Conservation (phyloP, 345 rosid species). For the Sisymbrium altissimum region DNA sequence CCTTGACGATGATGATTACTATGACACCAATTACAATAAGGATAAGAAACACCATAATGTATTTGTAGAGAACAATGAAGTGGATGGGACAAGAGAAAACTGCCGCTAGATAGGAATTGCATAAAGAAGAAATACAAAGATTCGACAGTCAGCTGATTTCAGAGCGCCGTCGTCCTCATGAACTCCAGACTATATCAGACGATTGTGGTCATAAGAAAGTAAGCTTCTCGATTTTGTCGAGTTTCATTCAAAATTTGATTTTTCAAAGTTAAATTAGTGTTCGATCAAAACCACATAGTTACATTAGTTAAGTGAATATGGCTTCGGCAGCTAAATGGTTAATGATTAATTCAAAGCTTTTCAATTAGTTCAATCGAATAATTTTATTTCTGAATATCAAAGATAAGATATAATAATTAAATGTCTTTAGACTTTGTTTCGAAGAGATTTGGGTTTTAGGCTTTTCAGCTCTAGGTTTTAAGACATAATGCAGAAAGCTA, state of each 20-base stretch:
- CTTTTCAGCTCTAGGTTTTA: background rate
- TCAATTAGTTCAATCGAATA: background rate
- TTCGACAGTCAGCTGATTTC: constrained; percentile 52
- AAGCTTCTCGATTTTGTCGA: background rate
- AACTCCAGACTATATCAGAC: constrained; percentile 52
- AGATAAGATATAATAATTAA: no score
- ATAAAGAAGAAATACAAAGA: no score
- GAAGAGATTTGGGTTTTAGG: background rate
- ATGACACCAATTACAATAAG: no score
- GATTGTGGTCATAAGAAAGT: constrained; percentile 61
- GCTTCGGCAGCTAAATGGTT: background rate
- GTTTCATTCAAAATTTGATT: background rate
- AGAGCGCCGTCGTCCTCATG: constrained; percentile 52
- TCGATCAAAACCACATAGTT: background rate
- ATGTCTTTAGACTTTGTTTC: no score
- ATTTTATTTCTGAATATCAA: background rate
- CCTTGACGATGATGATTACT: no score
- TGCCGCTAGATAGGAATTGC: no score
- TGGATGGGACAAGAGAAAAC: no score
- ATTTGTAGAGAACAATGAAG: no score
- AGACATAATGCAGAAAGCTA: constrained; percentile 18
- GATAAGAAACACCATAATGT: no score
- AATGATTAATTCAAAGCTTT: background rate
- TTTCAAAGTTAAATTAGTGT: background rate
- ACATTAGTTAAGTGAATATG: background rate